These are phyloP conservation scores for Sorghum bicolor DNA, from an alignment of 176 grass and related monocot species.

Conservation along the genomic window DNA sequence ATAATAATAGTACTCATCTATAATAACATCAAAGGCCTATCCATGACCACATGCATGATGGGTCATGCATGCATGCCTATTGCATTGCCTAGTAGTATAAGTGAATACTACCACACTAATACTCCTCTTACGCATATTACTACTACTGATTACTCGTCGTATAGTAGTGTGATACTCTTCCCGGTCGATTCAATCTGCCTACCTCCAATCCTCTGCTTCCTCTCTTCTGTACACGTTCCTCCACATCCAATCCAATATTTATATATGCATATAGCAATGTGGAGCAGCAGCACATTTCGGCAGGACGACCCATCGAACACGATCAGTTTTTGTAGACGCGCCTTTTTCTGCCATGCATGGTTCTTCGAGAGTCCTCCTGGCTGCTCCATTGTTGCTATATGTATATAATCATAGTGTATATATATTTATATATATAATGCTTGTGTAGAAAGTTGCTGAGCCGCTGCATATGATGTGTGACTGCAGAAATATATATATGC, in stretches of 20 bases:
- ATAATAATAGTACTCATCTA: background rate
- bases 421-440: background rate
- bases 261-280: background rate
- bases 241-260: background rate
- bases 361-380: background rate
- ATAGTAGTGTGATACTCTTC: background rate
- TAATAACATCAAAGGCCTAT: background rate
- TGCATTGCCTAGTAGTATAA: too few species aligned
- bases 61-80: background rate
- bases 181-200: background rate
- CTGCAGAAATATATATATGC: background rate
- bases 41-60: background rate
- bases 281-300: background rate
- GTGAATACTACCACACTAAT: background rate
- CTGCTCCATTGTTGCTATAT: background rate
- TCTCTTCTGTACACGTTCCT: slow-evolving; percentile 5
- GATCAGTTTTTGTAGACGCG: background rate
- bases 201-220: background rate
- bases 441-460: background rate
- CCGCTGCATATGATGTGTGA: background rate
- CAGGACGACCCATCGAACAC: background rate
- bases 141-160: background rate
- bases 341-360: background rate
- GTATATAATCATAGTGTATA: too few species aligned
- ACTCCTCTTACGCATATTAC: background rate